phyloP scores from a whole-genome alignment of 768 basidiomycete species.

The Kwoniella europaea region DNA sequence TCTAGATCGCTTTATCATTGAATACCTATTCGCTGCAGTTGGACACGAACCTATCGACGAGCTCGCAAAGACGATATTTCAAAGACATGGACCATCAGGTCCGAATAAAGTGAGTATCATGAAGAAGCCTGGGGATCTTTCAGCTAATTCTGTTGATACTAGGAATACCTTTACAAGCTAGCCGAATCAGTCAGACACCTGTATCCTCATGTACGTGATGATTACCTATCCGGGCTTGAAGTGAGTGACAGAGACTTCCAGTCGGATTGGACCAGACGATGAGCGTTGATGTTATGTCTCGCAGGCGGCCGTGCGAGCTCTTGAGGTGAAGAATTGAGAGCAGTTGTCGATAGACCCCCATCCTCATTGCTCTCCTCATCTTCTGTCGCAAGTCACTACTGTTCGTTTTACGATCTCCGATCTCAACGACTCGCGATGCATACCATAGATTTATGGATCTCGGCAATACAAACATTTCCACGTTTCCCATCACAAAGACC shows the following conservation, averaged over 20 bases:
- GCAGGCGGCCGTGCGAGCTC: conserved; percentile 4
- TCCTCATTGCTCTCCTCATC: too few species aligned
- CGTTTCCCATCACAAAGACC: too few species aligned
- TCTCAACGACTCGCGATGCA: too few species aligned
- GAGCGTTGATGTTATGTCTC: too few species aligned
- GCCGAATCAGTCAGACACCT: conserved; percentile 74
- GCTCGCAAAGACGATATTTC: conserved; percentile 73
- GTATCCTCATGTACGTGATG: conserved; percentile 52
- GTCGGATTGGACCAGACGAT: too few species aligned
- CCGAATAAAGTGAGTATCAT: conserved; percentile 72
- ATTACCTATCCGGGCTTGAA: conserved; percentile 56
- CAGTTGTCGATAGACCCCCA: too few species aligned
- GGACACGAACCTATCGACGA: conserved; percentile 77
- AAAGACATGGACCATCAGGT: conserved; percentile 82
- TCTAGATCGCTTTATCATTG: not conserved
- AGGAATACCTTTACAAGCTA: conserved; percentile 88
- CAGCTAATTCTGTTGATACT: not conserved
- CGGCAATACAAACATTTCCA: too few species aligned
- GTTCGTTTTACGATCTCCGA: too few species aligned
- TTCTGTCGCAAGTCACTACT: too few species aligned
- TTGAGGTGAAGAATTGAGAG: not conserved
- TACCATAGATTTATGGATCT: too few species aligned
- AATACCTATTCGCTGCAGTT: conserved; percentile 62
- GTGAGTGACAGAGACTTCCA: conserved; percentile 27
- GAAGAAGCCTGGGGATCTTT: not conserved